Conservation (phyloP, 768 basidiomycete species). For the Leccinum longicurvipes region DNA sequence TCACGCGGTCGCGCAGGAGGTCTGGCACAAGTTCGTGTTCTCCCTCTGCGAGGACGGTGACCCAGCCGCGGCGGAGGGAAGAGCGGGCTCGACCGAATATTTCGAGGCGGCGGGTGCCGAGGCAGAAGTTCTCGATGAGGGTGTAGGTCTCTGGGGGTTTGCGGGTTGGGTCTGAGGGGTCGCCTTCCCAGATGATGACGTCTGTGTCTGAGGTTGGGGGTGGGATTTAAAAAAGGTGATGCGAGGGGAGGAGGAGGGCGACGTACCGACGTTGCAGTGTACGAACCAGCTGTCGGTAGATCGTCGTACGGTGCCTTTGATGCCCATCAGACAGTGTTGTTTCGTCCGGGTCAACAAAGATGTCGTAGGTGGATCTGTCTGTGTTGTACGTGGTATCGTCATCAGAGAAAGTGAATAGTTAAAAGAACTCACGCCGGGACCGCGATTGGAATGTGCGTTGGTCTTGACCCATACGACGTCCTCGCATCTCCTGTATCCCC, state of each 20-base stretch:
- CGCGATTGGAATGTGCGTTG: constrained; percentile 66
- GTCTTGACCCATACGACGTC: constrained; percentile 99
- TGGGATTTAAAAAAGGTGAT: neutral
- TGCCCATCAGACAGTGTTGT: constrained; percentile 96
- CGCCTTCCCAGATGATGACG: constrained; percentile 95
- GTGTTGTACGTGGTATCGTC: neutral
- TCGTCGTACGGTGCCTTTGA: constrained; percentile 91
- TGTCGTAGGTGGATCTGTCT: constrained; percentile 85
- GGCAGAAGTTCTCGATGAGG: constrained; percentile 96
- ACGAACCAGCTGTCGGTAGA: constrained; percentile 96
- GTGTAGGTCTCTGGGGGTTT: constrained; percentile 97
- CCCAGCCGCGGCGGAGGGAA: constrained; percentile 84
- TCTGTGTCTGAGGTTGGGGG: constrained; percentile 72
- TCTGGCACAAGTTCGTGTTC: constrained; percentile 52
- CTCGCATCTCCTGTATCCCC: constrained; percentile 94
- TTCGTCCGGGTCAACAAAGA: constrained; percentile 87
- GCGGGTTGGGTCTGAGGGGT: constrained; percentile 72
- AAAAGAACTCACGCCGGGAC: constrained; percentile 61
- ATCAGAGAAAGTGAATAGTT: neutral
- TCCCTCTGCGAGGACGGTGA: constrained; percentile 71
- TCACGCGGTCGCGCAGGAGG: constrained; percentile 28
- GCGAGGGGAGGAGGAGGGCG: neutral
- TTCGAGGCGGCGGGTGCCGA: constrained; percentile 88
- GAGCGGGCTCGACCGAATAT: constrained; percentile 73
- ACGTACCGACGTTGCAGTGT: constrained; percentile 93